Percentiles rank a stretch among this genome's conserved stretches.
Conservation (phyloP, 2,329 filamentous ascomycete genomes). For the Diaporthe citri region DNA sequence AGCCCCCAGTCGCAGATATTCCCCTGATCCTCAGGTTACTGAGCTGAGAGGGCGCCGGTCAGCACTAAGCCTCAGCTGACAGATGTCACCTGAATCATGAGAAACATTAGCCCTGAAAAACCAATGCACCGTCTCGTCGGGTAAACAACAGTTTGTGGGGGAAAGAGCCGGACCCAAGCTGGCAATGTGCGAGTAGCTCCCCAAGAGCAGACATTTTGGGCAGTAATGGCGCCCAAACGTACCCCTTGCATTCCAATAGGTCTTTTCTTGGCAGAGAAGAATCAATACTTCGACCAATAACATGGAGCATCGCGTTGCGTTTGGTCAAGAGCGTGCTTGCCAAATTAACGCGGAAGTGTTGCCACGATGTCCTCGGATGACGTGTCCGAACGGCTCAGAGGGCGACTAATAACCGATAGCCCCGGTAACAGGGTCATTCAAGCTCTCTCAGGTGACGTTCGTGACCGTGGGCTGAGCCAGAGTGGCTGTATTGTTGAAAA, state of each 20-base stretch:
- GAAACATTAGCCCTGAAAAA: slow-evolving; percentile 10
- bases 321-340: not conserved
- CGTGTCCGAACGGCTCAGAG: not conserved
- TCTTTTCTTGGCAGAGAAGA: not conserved
- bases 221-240: slow-evolving; percentile 7
- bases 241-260: slow-evolving; percentile 27
- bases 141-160: slow-evolving; percentile 18
- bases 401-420: not conserved
- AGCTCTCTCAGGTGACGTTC: not conserved
- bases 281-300: not conserved
- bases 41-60: slow-evolving; percentile 13
- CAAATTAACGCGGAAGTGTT: not conserved
- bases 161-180: not conserved
- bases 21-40: not conserved
- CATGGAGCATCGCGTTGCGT: not conserved
- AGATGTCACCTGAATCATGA: slow-evolving; percentile 27
- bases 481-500: not conserved
- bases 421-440: not conserved
- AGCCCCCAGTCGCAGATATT: not conserved
- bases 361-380: slow-evolving; percentile 12
- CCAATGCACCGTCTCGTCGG: not conserved
- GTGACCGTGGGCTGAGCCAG: not conserved
- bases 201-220: not conserved
- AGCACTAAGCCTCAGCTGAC: slow-evolving; percentile 35
- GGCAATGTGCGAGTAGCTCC: not conserved